These are phyloP conservation scores for Malania oleifera DNA, from an alignment of 164 flowering plant species.

Conservation along the genomic window DNA sequence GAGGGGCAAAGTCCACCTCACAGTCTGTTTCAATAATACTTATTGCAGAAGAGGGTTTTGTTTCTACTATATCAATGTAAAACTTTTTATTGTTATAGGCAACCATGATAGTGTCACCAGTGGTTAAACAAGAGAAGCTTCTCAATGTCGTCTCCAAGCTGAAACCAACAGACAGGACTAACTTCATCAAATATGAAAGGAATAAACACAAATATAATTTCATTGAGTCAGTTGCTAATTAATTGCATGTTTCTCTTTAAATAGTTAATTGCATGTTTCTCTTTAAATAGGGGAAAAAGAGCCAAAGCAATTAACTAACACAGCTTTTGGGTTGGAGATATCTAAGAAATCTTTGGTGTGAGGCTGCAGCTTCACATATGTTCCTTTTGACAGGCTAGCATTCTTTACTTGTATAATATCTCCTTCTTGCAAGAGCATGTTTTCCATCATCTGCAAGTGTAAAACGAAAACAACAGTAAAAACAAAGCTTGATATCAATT, in stretches of 20 bases:
- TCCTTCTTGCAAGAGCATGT: constrained; percentile 43
- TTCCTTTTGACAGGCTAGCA: constrained; percentile 34
- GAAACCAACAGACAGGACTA: constrained; percentile 9
- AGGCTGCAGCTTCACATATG: constrained; percentile 42
- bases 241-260: too few species aligned
- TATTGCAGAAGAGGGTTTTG: constrained; percentile 46
- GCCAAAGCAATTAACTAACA: constrained; percentile 20
- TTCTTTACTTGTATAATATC: constrained; percentile 31
- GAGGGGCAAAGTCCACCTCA: constrained; percentile 68
- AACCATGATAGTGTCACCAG: constrained; percentile 54
- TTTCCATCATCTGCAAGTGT: constrained; percentile 39
- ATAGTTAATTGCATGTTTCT: too few species aligned
- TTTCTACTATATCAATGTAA: constrained; percentile 44
- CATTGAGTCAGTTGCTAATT: neutral
- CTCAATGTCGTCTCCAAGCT: constrained; percentile 57
- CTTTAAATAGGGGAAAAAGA: too few species aligned
- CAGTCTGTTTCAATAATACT: constrained; percentile 65
- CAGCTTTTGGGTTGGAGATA: constrained; percentile 45
- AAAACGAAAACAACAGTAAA: neutral
- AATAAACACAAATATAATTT: neutral
- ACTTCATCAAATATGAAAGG: neutral
- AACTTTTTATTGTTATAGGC: constrained; percentile 48
- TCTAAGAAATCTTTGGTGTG: constrained; percentile 42
- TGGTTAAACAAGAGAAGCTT: constrained; percentile 51
- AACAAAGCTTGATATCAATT: neutral